Conservation (phyloP, 345 rosid species). For the Aethionema arabicum region DNA sequence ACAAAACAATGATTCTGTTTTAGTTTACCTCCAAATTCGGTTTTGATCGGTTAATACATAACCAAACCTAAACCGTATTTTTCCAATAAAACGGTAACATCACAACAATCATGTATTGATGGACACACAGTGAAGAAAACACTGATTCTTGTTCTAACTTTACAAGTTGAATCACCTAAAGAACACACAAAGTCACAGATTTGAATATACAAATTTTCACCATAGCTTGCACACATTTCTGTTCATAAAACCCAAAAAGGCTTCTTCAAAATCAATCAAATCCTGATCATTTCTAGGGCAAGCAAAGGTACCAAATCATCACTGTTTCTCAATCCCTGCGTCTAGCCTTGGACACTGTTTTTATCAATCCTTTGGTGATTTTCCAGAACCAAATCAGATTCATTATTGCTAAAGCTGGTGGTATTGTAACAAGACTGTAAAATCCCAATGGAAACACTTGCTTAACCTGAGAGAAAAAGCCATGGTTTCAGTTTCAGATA, state of each 20-base stretch:
- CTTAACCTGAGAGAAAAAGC: constrained; percentile 50
- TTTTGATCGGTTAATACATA: not conserved
- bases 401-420: constrained; percentile 52
- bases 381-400: constrained; percentile 81
- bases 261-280: constrained; percentile 15
- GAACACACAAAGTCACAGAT: constrained; percentile 22
- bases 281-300: constrained; percentile 7
- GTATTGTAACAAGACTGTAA: constrained; percentile 59
- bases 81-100: not conserved
- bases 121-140: constrained; percentile 12
- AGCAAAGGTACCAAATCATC: constrained; percentile 30
- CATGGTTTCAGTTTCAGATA: not conserved
- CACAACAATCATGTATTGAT: not conserved
- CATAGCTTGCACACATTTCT: constrained; percentile 13
- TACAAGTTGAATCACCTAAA: constrained; percentile 33
- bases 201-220: constrained; percentile 26
- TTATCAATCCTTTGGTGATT: constrained; percentile 68
- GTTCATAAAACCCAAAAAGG: constrained; percentile 18
- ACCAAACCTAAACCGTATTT: constrained; percentile 6
- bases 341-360: constrained; percentile 59
- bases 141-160: constrained; percentile 26
- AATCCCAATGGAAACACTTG: constrained; percentile 65
- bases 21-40: too few relatives aligned
- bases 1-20: too few relatives aligned
- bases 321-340: constrained; percentile 42